These are phyloP conservation scores for Apiospora rasikravindrae DNA, from an alignment of 2,329 filamentous ascomycete species.

Conservation along the genomic window DNA sequence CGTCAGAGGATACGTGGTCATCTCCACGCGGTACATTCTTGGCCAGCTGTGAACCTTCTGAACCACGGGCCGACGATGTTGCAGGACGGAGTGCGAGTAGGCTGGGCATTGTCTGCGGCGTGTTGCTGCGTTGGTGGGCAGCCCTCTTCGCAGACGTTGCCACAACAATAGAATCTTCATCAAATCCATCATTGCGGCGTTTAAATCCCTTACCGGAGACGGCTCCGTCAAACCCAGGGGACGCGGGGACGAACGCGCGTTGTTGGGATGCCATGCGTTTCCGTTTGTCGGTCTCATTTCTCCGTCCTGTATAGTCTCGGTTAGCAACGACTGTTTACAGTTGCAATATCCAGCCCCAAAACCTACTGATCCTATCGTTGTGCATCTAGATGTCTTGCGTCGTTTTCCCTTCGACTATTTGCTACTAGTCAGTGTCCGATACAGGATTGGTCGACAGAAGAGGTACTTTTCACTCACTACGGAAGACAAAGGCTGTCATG, in stretches of 20 bases:
- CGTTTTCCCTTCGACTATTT: not conserved
- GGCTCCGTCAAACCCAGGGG: too few species aligned
- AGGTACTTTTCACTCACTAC: not conserved
- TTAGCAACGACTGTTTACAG: not conserved
- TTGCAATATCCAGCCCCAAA: too few species aligned
- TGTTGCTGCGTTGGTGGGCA: too few species aligned
- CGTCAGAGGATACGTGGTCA: not conserved
- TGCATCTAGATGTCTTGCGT: not conserved
- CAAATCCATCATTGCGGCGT: too few species aligned
- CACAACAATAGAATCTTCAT: too few species aligned
- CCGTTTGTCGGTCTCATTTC: not conserved
- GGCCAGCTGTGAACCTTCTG: not conserved
- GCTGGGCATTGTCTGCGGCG: too few species aligned
- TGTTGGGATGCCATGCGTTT: too few species aligned
- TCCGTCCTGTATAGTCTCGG: not conserved
- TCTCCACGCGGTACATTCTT: not conserved
- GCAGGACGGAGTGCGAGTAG: too few species aligned
- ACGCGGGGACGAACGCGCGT: too few species aligned
- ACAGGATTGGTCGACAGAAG: not conserved
- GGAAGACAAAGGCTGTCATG: not conserved
- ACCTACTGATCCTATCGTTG: not conserved
- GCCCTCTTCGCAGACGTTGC: too few species aligned
- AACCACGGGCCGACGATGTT: rapidly evolving
- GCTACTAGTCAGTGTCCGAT: not conserved
- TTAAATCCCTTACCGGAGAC: too few species aligned